Evolutionary conservation across 2,329 filamentous ascomycete genomes (phyloP), one percentile per base, ranked within the genome.

Genomic region (Bipolaris victoriae): DNA sequence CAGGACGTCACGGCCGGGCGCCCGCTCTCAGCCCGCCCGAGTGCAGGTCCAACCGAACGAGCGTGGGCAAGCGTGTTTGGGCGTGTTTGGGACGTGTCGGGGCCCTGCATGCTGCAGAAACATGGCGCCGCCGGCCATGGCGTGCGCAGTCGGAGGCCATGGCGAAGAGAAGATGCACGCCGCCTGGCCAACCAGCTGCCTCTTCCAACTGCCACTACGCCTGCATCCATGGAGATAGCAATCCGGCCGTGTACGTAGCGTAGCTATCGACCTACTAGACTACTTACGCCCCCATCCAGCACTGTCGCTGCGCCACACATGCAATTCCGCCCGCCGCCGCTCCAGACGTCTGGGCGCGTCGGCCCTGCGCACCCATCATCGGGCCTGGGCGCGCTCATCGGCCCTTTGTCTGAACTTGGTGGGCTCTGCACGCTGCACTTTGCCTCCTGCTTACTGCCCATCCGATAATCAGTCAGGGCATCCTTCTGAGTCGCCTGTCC

Each of bases 1-100:
- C 63, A 60, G 52, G 50, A 55, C 62, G 63, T 64, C 57, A 57
- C 49, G 31, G 57, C 57, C 22, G 45, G 31, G 35, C 35, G 40
- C 52, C 41, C 48, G 29, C 29, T 5, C 29, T 5, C 29, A 31
- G 29, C 29, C 43, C 55, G 52, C 26, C 35, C n/a, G 33, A 49
- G 56, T 41, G 39, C 47, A 49, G 24, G 55, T 43, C 22, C 49
- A 37, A 22, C 33, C 33, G 41, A 44, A 40, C 15, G 24, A 11
- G 31, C n/a, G 10, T 11, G 16, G 18, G 37, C 18, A n/a, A 7
- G 41, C 22, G 22, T 39, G 36, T 37, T 43, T 51, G 35, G 33
- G 22, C 41, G 31, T 20, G 36, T 37, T 47, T 48, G n/a, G 31
- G 33, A 20, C 22, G 20, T 7, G 20, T 7, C 7, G 18, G 40